These are phyloP conservation scores for Corrigiola litoralis DNA, from an alignment of 179 eudicot genomes.

Conservation along the genomic window DNA sequence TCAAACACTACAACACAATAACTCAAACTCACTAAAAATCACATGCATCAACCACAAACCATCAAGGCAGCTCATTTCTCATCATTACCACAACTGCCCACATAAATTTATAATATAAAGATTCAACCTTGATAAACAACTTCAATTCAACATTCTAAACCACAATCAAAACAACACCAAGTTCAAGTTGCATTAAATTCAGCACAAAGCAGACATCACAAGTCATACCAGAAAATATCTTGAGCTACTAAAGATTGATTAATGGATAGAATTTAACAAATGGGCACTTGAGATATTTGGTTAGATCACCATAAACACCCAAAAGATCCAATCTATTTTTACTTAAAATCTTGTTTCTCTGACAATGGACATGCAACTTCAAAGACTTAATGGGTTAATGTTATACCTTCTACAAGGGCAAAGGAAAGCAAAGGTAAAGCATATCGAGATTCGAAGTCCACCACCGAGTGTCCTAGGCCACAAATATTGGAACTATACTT, in stretches of 20 bases:
- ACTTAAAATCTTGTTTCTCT: background rate
- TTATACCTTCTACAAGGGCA: background rate
- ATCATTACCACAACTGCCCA: background rate
- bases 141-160: background rate
- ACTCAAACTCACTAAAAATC: background rate
- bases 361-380: no score
- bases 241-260: background rate
- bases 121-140: background rate
- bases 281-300: background rate
- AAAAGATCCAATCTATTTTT: conserved; percentile 8
- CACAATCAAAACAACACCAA: background rate
- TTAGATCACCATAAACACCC: background rate
- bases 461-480: conserved; percentile 1
- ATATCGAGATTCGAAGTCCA: conserved; percentile 10
- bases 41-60: background rate
- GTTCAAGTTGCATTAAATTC: background rate
- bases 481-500: background rate
- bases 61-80: background rate
- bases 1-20: background rate
- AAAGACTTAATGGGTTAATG: no score
- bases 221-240: background rate
- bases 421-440: background rate
- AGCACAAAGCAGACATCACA: background rate
- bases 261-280: background rate
- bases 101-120: background rate